These are phyloP conservation scores for Dalechampia spathulata DNA, from an alignment of 441 rosid species.

Conservation along the genomic window DNA sequence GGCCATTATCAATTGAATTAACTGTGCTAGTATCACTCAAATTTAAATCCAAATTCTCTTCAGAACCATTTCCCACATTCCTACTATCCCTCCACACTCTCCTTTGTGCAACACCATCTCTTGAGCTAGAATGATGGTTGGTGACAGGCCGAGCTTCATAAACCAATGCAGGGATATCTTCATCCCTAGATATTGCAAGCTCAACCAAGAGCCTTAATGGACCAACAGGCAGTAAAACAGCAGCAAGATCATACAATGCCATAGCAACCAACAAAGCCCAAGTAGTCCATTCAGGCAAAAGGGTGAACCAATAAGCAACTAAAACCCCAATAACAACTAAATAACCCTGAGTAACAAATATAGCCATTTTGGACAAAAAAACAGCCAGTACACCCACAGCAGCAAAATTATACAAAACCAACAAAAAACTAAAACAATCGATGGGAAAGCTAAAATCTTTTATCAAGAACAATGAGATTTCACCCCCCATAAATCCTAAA, in stretches of 20 bases:
- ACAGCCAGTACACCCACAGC: constrained; percentile 82
- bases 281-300: constrained; percentile 92
- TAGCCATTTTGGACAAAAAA: constrained; percentile 74
- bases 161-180: constrained; percentile 88
- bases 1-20: constrained; percentile 13
- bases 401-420: constrained; percentile 66
- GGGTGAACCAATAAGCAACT: constrained; percentile 90
- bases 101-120: constrained; percentile 35
- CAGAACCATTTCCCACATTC: constrained; percentile 18
- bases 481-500: constrained; percentile 75
- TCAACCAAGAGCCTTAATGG: constrained; percentile 81
- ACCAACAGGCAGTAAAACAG: constrained; percentile 87
- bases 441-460: constrained; percentile 48
- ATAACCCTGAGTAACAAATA: constrained; percentile 71
- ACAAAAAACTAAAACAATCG: constrained; percentile 50
- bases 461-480: constrained; percentile 46
- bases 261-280: constrained; percentile 74
- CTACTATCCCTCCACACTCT: constrained; percentile 71
- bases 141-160: constrained; percentile 81
- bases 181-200: constrained; percentile 95
- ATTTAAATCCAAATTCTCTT: constrained; percentile 19
- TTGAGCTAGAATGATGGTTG: constrained; percentile 26
- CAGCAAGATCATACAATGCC: constrained; percentile 85
- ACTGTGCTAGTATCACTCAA: constrained; percentile 7
- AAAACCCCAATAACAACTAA: constrained; percentile 74